These are phyloP conservation scores for Neonectria coccinea DNA, from an alignment of 2,329 filamentous ascomycete genomes.

Conservation along the genomic window DNA sequence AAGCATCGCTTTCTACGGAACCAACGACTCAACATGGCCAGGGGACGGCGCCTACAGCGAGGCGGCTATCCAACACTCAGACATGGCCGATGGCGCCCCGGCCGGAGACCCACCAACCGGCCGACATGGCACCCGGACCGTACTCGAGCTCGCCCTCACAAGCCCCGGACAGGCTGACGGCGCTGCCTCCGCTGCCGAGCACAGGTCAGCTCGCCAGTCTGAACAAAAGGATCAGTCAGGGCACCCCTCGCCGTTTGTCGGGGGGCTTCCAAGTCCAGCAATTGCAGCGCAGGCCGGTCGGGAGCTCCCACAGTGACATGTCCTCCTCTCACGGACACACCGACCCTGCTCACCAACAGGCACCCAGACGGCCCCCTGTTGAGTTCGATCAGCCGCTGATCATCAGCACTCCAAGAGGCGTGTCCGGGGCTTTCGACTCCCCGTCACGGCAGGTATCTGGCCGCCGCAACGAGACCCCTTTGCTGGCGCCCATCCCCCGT, in stretches of 20 bases:
- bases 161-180: constrained; percentile 49
- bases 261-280: constrained; percentile 56
- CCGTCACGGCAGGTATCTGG: constrained; percentile 52
- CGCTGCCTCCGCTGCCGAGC: constrained; percentile 54
- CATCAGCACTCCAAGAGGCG: constrained; percentile 69
- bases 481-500: constrained; percentile 66
- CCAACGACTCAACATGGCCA: constrained; percentile 31
- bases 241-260: constrained; percentile 57
- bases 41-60: constrained; percentile 37
- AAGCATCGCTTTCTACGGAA: constrained; percentile 44
- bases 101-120: constrained; percentile 37
- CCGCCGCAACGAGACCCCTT: constrained; percentile 55
- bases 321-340: constrained; percentile 32
- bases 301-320: constrained; percentile 47
- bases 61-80: constrained; percentile 50
- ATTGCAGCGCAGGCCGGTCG: constrained; percentile 56
- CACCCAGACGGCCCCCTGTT: constrained; percentile 24
- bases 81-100: constrained; percentile 61
- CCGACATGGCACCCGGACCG: constrained; percentile 47
- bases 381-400: constrained; percentile 66
- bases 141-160: constrained; percentile 55
- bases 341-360: constrained; percentile 37
- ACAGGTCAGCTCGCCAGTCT: constrained; percentile 55
- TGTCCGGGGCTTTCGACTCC: constrained; percentile 64
- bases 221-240: constrained; percentile 53